phyloP scores from a whole-genome alignment of 2,329 filamentous ascomycete genomes.

The Capronia epimyces region DNA sequence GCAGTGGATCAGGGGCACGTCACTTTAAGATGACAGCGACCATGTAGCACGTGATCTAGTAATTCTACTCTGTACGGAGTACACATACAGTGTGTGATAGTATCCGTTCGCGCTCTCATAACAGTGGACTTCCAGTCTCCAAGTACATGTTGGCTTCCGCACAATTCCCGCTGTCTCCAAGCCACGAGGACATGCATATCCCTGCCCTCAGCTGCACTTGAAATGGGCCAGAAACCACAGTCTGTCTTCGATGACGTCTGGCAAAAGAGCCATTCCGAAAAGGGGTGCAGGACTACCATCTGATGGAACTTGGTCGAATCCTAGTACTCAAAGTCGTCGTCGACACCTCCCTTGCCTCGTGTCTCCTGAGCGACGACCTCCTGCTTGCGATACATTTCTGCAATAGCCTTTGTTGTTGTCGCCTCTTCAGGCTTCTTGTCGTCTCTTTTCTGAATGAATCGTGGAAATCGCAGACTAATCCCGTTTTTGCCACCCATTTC shows the following conservation, averaged over 20 bases:
- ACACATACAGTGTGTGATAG: too few relatives aligned
- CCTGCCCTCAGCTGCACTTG: too few relatives aligned
- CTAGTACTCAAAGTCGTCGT: slow-evolving; percentile 97
- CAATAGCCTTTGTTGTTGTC: slow-evolving; percentile 75
- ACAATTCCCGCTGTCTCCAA: too few relatives aligned
- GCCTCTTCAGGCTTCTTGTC: slow-evolving; percentile 95
- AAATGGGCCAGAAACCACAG: too few relatives aligned
- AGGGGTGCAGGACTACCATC: not conserved
- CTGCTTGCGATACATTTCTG: slow-evolving; percentile 95
- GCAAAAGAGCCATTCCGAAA: too few relatives aligned
- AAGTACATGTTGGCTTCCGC: too few relatives aligned
- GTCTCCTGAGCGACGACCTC: slow-evolving; percentile 82
- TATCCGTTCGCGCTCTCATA: too few relatives aligned
- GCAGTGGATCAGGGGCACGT: not conserved
- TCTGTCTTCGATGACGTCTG: too few relatives aligned
- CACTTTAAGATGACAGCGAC: not conserved
- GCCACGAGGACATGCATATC: too few relatives aligned
- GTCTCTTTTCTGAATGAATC: slow-evolving; percentile 85
- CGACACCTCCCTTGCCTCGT: slow-evolving; percentile 74
- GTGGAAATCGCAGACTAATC: slow-evolving; percentile 82
- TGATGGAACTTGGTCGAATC: not conserved
- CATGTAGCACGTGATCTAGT: not conserved
- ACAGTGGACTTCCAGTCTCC: too few relatives aligned
- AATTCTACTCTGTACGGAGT: too few relatives aligned
- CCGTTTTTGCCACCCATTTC: slow-evolving; percentile 69